These are phyloP conservation scores for Clitoria ternatea DNA, from an alignment of 306 rosid genomes.

Conservation along the genomic window DNA sequence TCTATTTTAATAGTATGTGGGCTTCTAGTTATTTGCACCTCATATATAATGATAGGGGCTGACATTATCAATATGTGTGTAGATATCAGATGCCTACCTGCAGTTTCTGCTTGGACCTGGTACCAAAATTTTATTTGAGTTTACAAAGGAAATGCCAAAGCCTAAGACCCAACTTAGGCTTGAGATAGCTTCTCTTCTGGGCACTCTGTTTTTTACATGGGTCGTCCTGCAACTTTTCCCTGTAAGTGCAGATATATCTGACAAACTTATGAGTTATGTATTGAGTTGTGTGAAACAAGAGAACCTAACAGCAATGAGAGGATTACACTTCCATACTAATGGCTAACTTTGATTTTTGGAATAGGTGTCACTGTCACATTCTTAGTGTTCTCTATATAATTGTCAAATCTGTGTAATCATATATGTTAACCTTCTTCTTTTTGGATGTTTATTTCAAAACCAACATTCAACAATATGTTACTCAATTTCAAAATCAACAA, in stretches of 20 bases:
- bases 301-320: not conserved
- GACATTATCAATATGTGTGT: constrained; percentile 27
- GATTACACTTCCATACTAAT: not conserved
- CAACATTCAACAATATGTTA: not conserved
- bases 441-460: not conserved
- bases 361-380: not conserved
- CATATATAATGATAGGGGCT: not conserved
- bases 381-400: not conserved
- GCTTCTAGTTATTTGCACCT: constrained; percentile 14
- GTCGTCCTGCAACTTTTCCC: constrained; percentile 86
- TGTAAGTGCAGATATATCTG: constrained; percentile 41
- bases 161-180: constrained; percentile 30
- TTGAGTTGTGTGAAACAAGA: not conserved
- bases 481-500: constrained; percentile 13
- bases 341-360: constrained; percentile 5
- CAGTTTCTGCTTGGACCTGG: constrained; percentile 61
- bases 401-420: not conserved
- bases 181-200: constrained; percentile 67
- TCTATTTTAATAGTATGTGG: not conserved
- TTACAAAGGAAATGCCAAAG: constrained; percentile 89
- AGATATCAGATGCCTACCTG: constrained; percentile 84
- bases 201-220: constrained; percentile 78
- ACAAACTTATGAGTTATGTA: not conserved
- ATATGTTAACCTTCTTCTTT: not conserved
- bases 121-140: constrained; percentile 59